Base-by-base conservation (phyloP, 371 early-diverging fungal species). In the Apophysomyces variabilis region DNA sequence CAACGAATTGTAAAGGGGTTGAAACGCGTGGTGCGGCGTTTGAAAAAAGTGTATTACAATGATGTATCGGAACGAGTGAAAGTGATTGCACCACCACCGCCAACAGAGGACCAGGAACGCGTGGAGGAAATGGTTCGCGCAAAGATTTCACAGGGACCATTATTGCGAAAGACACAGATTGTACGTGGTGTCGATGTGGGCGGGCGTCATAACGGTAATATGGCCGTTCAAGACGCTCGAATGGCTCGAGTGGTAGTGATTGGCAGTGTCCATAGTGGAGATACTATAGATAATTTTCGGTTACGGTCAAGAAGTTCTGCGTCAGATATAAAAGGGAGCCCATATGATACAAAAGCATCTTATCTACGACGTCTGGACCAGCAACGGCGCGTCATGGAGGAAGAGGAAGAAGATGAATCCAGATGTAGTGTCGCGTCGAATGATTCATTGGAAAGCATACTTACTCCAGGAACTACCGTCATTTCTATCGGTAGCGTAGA, bases 1-100 rank as follows among this genome's bases (percentile, higher is more conserved):
- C 80, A 85, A 57, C 75, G 86, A 5, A 89, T 87, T 39, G 82
- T 86, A 26, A 80, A 82, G 57, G 79, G 80, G 3, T 60, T 89
- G 14, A 84, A 79, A 57, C 73, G 79, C 4, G 76, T 80, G 13
- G 71, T 81, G 9, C 65, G 78, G 46, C 71, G 84, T 1, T 62
- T 83, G 8, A 83, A 83, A 66, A 80, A 78, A 57, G 70, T 80
- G 5, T 75, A 83, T 50, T 83, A 78, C 67, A 60, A 61, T 0
- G 63, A 70, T 14, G 65, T 60, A 4, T 71, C 77, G 1, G 68
- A 69, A 5, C 70, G 70, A 11, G 80, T 83, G 21, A 66, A 77
- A 54, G 79, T 83, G 11, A 77, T 83, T 41, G 69, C 69, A 4
- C 80, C 83, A 12, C 80, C 83, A 13, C 80, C 83, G 7, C 77